These are phyloP conservation scores for Megacollybia platyphylla DNA, from an alignment of 1,284 basidiomycete genomes.

Conservation along the genomic window DNA sequence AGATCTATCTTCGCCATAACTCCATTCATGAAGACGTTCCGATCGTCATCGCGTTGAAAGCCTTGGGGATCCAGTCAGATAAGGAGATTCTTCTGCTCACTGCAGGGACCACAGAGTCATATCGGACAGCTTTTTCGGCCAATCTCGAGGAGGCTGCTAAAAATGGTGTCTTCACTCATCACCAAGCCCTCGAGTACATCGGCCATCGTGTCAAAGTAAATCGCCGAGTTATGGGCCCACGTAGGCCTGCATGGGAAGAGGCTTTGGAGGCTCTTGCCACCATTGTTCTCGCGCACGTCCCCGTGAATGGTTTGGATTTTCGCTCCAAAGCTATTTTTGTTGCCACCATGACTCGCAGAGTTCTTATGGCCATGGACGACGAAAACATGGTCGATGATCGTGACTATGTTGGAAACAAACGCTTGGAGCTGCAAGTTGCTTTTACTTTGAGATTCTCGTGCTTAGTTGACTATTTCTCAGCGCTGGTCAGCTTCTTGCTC, in stretches of 20 bases:
- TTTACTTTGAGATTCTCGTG: constrained; percentile 4
- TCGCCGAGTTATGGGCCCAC: constrained; percentile 65
- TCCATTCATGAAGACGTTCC: constrained; percentile 97
- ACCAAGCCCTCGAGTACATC: constrained; percentile 94
- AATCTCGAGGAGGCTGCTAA: constrained; percentile 92
- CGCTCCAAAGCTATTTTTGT: constrained; percentile 95
- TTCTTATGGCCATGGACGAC: constrained; percentile 94
- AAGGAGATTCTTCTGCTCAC: constrained; percentile 95
- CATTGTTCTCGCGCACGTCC: constrained; percentile 95
- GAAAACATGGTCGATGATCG: constrained; percentile 97
- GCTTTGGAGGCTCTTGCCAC: constrained; percentile 94
- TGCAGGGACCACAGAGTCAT: constrained; percentile 86
- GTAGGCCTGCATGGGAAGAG: constrained; percentile 86
- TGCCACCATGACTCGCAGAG: constrained; percentile 93
- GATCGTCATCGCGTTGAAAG: constrained; percentile 93
- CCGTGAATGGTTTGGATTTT: constrained; percentile 86
- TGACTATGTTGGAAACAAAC: constrained; percentile 99
- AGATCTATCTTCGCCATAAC: constrained; percentile 96
- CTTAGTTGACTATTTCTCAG: constrained; percentile 25
- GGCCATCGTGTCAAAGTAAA: constrained; percentile 88
- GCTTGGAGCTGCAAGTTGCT: constrained; percentile 78
- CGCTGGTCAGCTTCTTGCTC: constrained; percentile 90
- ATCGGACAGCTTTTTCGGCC: constrained; percentile 81
- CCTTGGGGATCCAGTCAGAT: constrained; percentile 93
- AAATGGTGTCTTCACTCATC: constrained; percentile 82